Conservation (phyloP, 495 filamentous ascomycete genomes). For the Aspergillus asperescens region DNA sequence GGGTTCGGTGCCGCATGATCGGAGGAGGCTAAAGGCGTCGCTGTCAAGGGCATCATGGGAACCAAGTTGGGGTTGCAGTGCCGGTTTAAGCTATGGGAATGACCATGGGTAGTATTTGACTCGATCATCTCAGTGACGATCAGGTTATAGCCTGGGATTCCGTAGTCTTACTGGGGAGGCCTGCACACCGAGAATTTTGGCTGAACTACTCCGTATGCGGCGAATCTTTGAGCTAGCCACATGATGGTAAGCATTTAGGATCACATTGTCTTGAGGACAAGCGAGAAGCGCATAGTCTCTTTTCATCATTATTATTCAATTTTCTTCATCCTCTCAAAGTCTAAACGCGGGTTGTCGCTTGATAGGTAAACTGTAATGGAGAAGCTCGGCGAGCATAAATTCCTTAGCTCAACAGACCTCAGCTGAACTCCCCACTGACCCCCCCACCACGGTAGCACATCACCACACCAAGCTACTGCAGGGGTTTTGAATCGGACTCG, state of each 20-base stretch:
- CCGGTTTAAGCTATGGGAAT: neutral
- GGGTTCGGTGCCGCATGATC: neutral
- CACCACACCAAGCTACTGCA: conserved; percentile 19
- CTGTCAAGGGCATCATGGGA: conserved; percentile 14
- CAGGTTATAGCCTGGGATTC: conserved; percentile 1
- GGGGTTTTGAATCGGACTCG: neutral
- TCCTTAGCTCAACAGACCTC: conserved; percentile 3
- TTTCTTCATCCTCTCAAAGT: neutral
- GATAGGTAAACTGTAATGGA: no score
- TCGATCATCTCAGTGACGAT: conserved; percentile 4
- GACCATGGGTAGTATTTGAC: conserved; percentile 17
- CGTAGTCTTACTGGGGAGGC: neutral
- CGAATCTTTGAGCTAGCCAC: conserved; percentile 2
- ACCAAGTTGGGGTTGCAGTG: conserved; percentile 17
- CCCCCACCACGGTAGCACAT: neutral
- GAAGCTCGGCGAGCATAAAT: no score
- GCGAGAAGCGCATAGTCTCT: neutral
- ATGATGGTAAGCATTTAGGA: neutral
- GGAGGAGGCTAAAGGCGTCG: neutral
- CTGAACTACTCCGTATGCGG: neutral
- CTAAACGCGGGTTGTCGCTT: no score
- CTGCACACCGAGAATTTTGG: neutral
- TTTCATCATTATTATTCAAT: neutral
- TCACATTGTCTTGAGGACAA: no score
- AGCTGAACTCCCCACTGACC: conserved; percentile 18